Base-by-base conservation (phyloP, 2,329 filamentous ascomycete species). In the Chrysosporium queenslandicum region DNA sequence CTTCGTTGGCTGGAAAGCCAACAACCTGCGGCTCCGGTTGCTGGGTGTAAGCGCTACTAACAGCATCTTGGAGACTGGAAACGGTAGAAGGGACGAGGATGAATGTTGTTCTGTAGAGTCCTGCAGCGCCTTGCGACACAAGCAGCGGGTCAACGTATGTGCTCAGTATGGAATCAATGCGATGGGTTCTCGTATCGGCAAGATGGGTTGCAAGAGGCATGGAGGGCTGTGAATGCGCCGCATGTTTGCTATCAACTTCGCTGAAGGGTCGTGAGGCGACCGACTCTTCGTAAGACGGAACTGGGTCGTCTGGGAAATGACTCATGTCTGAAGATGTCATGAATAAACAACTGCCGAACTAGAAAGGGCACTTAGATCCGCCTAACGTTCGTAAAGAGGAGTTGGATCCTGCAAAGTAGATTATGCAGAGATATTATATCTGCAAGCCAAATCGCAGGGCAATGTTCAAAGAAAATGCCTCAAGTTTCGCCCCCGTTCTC, bases 21-120 rank as follows among this genome's bases (percentile, higher is more conserved):
- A 72, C 54, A 11, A 72, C 61, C 55, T 72, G 67, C 42, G 56
- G 54, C 34, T 60, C 58, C 29, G 56, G 56, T 4, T 54, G 50
- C 14, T 48, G 46, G 3, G 58, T 57, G 53, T 57, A 57, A 20
- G 56, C 53, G 41, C 56, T 57, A 51, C 52, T 58, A n/a, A 49
- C 42, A 20, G 43, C 46, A 42, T 53, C 55, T 52, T 63, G 60
- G 4, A 66, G 55, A 6, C 63, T 63, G 14, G 63, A 60, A 8
- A 69, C 64, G 54, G 72, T 69, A 2, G 71, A 72, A 8, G 72
- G 72, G 0, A 76, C 60, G 12, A 76, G 62, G 29, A 73, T 64
- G 53, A 74, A 67, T 11, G 66, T 71, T 12, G 70, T 71, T 54
- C 68, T 68, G 14, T 69, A 67, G 36, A 74, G 67, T 25, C 71